A percentile compares a stretch with the other conserved stretches of the same genome.
These are phyloP conservation scores for Talaromyces sp. DNA, from an alignment of 2,329 filamentous ascomycete genomes.

Conservation along the genomic window DNA sequence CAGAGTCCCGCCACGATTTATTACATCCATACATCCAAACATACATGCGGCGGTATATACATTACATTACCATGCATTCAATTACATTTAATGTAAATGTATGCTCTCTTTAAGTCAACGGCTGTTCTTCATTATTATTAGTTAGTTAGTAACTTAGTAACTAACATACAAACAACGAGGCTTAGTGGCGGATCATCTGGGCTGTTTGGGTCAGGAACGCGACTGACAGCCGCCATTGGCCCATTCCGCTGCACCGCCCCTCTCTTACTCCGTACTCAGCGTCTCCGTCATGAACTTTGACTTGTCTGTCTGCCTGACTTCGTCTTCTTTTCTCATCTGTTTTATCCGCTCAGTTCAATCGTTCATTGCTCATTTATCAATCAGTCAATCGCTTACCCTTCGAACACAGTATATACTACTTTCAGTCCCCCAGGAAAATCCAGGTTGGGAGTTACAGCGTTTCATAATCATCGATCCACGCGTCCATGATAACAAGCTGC, in stretches of 20 bases:
- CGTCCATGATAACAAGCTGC: not conserved
- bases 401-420: not conserved
- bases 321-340: not conserved
- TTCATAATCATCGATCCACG: not conserved
- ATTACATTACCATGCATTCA: not conserved
- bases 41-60: not conserved
- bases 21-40: not conserved
- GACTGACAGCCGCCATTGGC: not conserved
- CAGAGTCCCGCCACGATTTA: not conserved
- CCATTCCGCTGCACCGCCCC: not conserved
- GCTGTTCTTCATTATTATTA: not conserved
- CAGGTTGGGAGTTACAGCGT: not conserved
- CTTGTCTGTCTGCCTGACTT: not conserved
- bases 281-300: not conserved
- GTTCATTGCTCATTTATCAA: not conserved
- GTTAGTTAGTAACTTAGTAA: no score
- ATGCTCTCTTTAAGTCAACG: not conserved
- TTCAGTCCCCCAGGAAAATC: not conserved
- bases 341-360: not conserved
- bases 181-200: constrained; percentile 5
- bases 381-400: not conserved
- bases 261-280: not conserved
- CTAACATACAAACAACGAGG: no score
- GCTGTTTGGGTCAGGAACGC: constrained; percentile 5
- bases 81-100: no score